phyloP scores from a whole-genome alignment of 805 yeast species.

The Candida coleopterorum region DNA sequence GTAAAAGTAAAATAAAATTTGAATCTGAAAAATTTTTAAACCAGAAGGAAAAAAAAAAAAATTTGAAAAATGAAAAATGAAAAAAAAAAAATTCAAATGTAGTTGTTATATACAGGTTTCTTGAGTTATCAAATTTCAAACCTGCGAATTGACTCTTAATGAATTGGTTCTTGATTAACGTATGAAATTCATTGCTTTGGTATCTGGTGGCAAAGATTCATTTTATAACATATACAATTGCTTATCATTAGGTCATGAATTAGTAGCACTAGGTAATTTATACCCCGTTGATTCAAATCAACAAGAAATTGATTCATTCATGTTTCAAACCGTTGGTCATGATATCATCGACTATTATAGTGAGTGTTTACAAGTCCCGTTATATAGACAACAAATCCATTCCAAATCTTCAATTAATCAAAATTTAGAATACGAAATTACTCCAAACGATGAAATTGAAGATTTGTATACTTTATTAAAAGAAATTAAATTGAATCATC shows the following conservation, averaged over 20 bases:
- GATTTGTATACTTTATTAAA: constrained; percentile 58
- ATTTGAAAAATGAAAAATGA: background rate
- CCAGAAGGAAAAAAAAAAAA: background rate
- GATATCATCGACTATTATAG: constrained; percentile 62
- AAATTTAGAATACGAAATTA: constrained; percentile 61
- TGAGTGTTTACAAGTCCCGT: constrained; percentile 72
- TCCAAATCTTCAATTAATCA: constrained; percentile 59
- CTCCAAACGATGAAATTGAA: constrained; percentile 81
- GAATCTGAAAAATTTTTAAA: constrained; percentile 6
- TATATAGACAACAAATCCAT: constrained; percentile 61
- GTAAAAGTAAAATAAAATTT: constrained; percentile 11
- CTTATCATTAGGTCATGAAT: constrained; percentile 76
- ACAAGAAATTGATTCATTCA: constrained; percentile 85
- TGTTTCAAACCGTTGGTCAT: constrained; percentile 98
- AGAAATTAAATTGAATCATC: constrained; percentile 47
- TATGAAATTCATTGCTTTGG: constrained; percentile 85
- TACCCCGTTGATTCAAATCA: constrained; percentile 35
- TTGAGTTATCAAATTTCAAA: too few species aligned
- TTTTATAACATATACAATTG: constrained; percentile 87
- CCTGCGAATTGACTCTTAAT: too few species aligned
- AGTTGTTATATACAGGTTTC: constrained; percentile 1
- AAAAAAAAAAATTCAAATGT: constrained; percentile 1
- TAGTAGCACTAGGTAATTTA: constrained; percentile 80
- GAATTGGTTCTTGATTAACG: too few species aligned
- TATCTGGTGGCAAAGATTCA: constrained; percentile 96